Conservation (phyloP, 768 basidiomycete genomes). For the Tricholomella constricta region DNA sequence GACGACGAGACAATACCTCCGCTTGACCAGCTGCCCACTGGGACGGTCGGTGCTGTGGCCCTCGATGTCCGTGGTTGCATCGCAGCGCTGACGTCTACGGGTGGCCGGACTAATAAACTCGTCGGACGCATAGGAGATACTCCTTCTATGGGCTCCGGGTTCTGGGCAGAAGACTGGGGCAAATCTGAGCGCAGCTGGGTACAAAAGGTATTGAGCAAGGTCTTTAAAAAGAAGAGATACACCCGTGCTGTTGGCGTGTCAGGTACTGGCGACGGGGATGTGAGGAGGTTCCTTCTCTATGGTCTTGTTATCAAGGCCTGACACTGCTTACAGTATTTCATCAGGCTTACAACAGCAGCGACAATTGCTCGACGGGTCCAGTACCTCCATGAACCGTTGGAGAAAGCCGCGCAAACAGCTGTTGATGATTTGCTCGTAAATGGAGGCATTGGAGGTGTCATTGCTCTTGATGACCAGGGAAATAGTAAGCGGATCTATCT, state of each 20-base stretch:
- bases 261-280: slow-evolving; percentile 86
- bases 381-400: slow-evolving; percentile 56
- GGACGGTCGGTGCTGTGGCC: slow-evolving; percentile 86
- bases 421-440: slow-evolving; percentile 58
- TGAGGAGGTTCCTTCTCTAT: slow-evolving; percentile 34
- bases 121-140: slow-evolving; percentile 86
- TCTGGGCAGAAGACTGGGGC: slow-evolving; percentile 84
- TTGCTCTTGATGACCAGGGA: slow-evolving; percentile 70
- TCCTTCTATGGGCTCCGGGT: slow-evolving; percentile 74
- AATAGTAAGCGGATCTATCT: slow-evolving; percentile 48
- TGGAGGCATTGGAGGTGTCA: slow-evolving; percentile 74
- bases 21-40: slow-evolving; percentile 66
- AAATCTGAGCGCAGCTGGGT: slow-evolving; percentile 28
- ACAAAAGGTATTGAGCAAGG: slow-evolving; percentile 28
- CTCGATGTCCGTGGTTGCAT: slow-evolving; percentile 76
- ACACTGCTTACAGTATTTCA: slow-evolving; percentile 60
- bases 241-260: slow-evolving; percentile 68
- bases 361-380: slow-evolving; percentile 70
- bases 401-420: slow-evolving; percentile 53
- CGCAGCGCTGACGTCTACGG: slow-evolving; percentile 74
- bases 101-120: slow-evolving; percentile 82
- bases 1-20: slow-evolving; percentile 23
- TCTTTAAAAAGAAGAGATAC: slow-evolving; percentile 28
- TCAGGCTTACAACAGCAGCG: slow-evolving; percentile 65
- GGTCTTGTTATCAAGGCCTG: slow-evolving; percentile 5